Evolutionary conservation across 1,284 basidiomycete genomes (phyloP).

Genomic region (Apiotrichum siamense): DNA sequence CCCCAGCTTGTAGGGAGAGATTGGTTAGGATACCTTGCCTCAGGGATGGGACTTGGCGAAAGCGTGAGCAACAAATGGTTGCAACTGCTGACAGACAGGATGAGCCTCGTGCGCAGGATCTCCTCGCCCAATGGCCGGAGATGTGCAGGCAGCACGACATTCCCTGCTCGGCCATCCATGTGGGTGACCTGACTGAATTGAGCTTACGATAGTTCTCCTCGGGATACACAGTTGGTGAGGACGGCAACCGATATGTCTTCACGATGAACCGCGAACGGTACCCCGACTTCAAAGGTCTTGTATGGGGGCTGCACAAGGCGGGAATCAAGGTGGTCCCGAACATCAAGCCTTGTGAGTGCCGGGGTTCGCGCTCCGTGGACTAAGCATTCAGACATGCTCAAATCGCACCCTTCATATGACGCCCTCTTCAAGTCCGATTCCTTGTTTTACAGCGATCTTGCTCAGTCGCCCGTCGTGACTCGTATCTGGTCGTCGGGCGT

Average conservation of each 20-base stretch:
- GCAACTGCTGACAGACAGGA: conserved; percentile 22
- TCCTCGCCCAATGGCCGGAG: conserved; percentile 46
- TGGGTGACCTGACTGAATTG: conserved; percentile 4
- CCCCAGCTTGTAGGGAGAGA: conserved; percentile 46
- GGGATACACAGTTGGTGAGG: conserved; percentile 46
- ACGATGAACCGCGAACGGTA: conserved; percentile 48
- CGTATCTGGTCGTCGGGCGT: conserved; percentile 48
- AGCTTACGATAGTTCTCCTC: conserved; percentile 35
- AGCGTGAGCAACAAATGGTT: conserved; percentile 19
- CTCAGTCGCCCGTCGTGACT: conserved; percentile 39
- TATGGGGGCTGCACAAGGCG: conserved; percentile 42
- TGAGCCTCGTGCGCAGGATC: conserved; percentile 46
- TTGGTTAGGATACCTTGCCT: conserved; percentile 48
- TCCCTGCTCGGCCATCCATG: conserved; percentile 45
- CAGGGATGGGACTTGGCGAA: conserved; percentile 48
- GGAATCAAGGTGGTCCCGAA: conserved; percentile 49
- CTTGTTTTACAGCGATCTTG: conserved; percentile 41
- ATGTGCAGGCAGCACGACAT: conserved; percentile 47
- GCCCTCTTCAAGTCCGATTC: conserved; percentile 37
- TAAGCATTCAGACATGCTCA: conserved; percentile 23
- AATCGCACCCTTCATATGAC: conserved; percentile 43
- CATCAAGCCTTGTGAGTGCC: conserved; percentile 46
- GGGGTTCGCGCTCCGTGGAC: neutral
- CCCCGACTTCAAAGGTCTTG: conserved; percentile 48
- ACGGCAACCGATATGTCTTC: conserved; percentile 48